These are phyloP conservation scores for Crithidia mellificae DNA, from an alignment of 208 protist genomes.

Conservation along the genomic window DNA sequence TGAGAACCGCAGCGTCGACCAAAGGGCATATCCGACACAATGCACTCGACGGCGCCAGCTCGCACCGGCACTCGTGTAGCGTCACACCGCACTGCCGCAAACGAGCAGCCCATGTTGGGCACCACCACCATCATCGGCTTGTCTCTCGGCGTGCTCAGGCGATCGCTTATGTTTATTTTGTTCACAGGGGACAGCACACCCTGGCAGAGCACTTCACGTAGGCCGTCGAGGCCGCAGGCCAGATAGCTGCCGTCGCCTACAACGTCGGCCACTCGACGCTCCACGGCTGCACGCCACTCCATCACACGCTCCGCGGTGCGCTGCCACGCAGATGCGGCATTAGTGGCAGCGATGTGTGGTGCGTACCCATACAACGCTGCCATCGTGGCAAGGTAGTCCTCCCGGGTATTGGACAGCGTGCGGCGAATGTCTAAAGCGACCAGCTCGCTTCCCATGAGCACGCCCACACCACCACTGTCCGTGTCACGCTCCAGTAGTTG, in stretches of 20 bases:
- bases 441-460: conserved; percentile 34
- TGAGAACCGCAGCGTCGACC: conserved; percentile 64
- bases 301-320: neutral
- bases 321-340: neutral
- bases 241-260: conserved; percentile 1
- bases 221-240: conserved; percentile 5
- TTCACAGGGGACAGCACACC: neutral
- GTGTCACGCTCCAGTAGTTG: neutral
- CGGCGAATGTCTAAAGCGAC: neutral
- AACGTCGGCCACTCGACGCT: neutral
- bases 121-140: too few species aligned
- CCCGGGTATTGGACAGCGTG: conserved; percentile 2
- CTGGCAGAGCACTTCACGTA: neutral
- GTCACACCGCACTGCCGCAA: conserved; percentile 33
- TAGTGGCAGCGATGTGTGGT: neutral
- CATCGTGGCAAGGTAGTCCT: conserved; percentile 1
- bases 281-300: neutral
- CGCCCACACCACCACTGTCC: neutral
- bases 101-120: neutral
- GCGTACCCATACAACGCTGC: conserved; percentile 3
- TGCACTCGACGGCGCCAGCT: conserved; percentile 42
- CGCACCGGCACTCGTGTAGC: conserved; percentile 42
- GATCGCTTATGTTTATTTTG: neutral
- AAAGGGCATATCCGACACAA: conserved; percentile 74
- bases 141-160: too few species aligned